phyloP scores from a whole-genome alignment of 768 basidiomycete species.

The Suillus subluteus region DNA sequence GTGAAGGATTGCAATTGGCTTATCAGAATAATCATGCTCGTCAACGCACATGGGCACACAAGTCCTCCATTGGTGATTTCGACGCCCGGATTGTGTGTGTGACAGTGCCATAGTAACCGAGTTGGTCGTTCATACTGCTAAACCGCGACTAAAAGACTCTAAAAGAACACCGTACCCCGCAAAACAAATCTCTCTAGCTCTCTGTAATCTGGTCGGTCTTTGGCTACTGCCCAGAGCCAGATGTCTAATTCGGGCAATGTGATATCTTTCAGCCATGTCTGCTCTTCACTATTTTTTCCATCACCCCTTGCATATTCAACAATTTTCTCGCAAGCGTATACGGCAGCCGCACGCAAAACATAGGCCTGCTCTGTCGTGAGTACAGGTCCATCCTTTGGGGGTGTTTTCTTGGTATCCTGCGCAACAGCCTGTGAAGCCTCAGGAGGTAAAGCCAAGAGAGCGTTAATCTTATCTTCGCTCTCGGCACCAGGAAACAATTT shows the following conservation, averaged over 20 bases:
- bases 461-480: conserved; percentile 39
- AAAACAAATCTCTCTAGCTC: conserved; percentile 67
- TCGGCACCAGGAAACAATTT: conserved; percentile 53
- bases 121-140: background rate
- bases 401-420: conserved; percentile 17
- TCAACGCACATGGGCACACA: background rate
- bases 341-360: conserved; percentile 75
- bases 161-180: conserved; percentile 73
- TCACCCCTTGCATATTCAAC: conserved; percentile 50
- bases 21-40: background rate
- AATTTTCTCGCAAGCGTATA: conserved; percentile 78
- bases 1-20: background rate
- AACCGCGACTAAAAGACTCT: conserved; percentile 53
- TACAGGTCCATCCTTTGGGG: conserved; percentile 52
- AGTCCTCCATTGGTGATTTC: background rate
- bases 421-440: background rate
- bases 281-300: conserved; percentile 25
- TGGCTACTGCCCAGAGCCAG: conserved; percentile 86
- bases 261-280: conserved; percentile 58
- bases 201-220: conserved; percentile 75
- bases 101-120: background rate
- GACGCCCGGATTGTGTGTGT: background rate
- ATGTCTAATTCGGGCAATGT: conserved; percentile 65
- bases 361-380: conserved; percentile 67
- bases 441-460: conserved; percentile 42